These are phyloP conservation scores for Eleusine indica DNA, from an alignment of 176 grass and related monocot genomes.

Conservation along the genomic window DNA sequence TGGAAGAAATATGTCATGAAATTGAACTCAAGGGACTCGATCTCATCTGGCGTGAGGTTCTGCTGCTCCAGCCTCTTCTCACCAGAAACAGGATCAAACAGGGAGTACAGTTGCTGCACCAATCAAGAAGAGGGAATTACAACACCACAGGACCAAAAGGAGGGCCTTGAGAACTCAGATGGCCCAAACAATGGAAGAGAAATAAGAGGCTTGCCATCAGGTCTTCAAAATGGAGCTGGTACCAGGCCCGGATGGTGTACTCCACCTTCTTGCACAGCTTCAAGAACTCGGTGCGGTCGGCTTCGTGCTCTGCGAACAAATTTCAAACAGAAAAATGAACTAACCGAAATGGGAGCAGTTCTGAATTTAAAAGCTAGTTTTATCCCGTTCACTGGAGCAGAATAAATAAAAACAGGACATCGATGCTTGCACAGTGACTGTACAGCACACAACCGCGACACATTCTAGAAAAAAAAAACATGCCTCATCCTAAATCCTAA, in stretches of 20 bases:
- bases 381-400: neutral
- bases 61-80: conserved; percentile 73
- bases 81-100: conserved; percentile 85
- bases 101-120: conserved; percentile 71
- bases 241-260: conserved; percentile 78
- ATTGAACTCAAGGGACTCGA: conserved; percentile 68
- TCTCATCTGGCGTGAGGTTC: conserved; percentile 57
- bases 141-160: too few species aligned
- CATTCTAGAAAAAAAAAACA: too few species aligned
- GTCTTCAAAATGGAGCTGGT: conserved; percentile 76
- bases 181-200: neutral
- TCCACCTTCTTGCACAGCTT: conserved; percentile 86
- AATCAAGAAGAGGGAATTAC: neutral
- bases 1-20: conserved; percentile 88
- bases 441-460: too few species aligned
- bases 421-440: neutral
- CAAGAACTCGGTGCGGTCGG: conserved; percentile 57
- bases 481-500: too few species aligned
- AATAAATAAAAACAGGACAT: neutral
- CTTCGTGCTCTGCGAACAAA: conserved; percentile 48
- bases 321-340: neutral
- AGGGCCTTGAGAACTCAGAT: neutral
- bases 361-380: neutral
- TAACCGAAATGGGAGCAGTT: neutral
- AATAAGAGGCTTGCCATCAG: conserved; percentile 52